Evolutionary conservation across 2,329 filamentous ascomycete species (phyloP), one percentile per base, ranked within the genome.

Genomic region (Apiospora sp.): DNA sequence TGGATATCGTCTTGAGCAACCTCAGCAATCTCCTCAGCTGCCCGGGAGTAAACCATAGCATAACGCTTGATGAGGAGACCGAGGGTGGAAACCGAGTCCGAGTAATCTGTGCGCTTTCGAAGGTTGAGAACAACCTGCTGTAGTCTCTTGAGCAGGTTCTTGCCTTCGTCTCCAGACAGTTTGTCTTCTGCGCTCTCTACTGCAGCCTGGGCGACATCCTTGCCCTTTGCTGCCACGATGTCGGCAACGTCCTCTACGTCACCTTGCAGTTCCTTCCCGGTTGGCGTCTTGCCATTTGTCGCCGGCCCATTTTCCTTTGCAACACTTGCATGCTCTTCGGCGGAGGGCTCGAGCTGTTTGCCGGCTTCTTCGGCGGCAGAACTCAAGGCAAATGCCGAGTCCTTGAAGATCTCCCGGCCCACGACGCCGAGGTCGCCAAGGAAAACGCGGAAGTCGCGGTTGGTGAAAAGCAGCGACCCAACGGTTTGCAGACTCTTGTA

Each of bases 361-460:
- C 91, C 94, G 0, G 92, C 92, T 74, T 94, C 86, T 75, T 93
- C 89, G 0, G 95, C 94, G 1, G 92, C 93, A 22, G 91, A 87
- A 0, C 95, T 94, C 7, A 98, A 81, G 0, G 93, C 92, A 74
- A 94, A 92, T 0, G 95, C 94, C 3, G 95, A 95, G 77, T 98
- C 95, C 70, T 91, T 91, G 80, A 98, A 95, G 0, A 98, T 92
- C 79, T 98, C 93, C 58, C 93, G 91, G 16, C 92, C 93, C 67
- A 98, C 89, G 0, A 92, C 91, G 67, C 91, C 91, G 54, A 98
- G 83, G 78, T 98, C 96, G 14, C 92, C 90, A 64, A 98, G 85
- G 77, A 98, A 95, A 8, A 95, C 87, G 51, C 95, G 92, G 81
- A 98, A 98, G 78, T 98, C 95, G 0, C 93, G 91, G 80, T 98